Percentiles rank a stretch among this genome's conserved stretches.
phyloP scores from a whole-genome alignment of 345 rosid species.

The Gossypium thurberi region DNA sequence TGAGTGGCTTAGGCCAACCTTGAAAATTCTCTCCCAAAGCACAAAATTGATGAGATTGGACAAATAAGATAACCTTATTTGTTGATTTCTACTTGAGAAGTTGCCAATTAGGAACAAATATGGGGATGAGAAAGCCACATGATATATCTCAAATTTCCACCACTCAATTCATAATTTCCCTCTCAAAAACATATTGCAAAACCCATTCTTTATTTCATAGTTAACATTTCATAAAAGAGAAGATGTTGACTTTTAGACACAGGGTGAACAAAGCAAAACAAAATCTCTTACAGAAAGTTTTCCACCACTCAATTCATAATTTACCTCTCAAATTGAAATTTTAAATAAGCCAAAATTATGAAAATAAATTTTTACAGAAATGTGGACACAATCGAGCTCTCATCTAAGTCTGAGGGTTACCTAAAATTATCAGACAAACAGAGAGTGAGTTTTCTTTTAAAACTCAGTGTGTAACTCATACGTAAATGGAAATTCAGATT shows the following conservation, averaged over 20 bases:
- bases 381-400: too few species aligned
- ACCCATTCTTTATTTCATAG: background rate
- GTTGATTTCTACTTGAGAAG: conserved; percentile 24
- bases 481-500: too few species aligned
- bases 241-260: background rate
- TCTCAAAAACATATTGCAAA: background rate
- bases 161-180: conserved; percentile 19
- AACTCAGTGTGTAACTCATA: too few species aligned
- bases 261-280: background rate
- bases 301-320: too few species aligned
- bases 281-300: too few species aligned
- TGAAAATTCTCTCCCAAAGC: conserved; percentile 5
- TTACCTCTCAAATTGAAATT: too few species aligned
- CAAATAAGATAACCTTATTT: conserved; percentile 66
- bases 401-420: too few species aligned
- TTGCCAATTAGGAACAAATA: conserved; percentile 53
- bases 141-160: conserved; percentile 26
- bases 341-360: too few species aligned
- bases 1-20: background rate
- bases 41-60: conserved; percentile 31
- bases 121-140: background rate
- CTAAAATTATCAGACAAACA: too few species aligned
- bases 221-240: background rate
- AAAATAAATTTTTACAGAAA: too few species aligned
- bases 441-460: too few species aligned